phyloP scores from a whole-genome alignment of 2,329 filamentous ascomycete genomes.

The Bipolaris gigantea region DNA sequence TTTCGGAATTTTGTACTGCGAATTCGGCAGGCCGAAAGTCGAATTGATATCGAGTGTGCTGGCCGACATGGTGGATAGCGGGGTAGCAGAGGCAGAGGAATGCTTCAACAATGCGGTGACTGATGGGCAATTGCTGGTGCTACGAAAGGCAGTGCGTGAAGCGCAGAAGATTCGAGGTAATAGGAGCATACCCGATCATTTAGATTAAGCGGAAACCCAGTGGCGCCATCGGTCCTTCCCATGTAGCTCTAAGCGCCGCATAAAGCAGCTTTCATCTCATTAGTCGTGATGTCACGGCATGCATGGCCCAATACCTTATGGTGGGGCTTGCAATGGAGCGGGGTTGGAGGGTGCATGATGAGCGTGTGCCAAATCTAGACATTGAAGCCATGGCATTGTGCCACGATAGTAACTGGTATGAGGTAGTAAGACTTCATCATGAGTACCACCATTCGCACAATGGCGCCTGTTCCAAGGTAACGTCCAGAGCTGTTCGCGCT shows the following conservation, averaged over 20 bases:
- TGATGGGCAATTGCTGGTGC: not conserved
- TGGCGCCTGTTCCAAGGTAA: not conserved
- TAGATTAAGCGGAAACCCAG: not conserved
- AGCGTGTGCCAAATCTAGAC: not conserved
- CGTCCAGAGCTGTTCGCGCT: constrained; percentile 3
- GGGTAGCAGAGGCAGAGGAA: constrained; percentile 10
- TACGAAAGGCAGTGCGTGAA: constrained; percentile 4
- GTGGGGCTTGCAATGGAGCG: constrained; percentile 7
- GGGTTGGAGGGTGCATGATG: not conserved
- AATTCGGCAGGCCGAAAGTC: constrained; percentile 55
- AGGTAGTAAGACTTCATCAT: not conserved
- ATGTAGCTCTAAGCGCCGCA: constrained; percentile 3
- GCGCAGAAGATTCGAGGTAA: constrained; percentile 4
- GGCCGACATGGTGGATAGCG: constrained; percentile 19
- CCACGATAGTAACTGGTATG: not conserved
- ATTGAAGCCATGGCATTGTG: not conserved
- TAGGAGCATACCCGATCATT: constrained; percentile 13
- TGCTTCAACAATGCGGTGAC: constrained; percentile 10
- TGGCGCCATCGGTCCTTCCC: not conserved
- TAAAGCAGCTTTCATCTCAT: constrained; percentile 4
- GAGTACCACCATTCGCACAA: not conserved
- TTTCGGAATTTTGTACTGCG: constrained; percentile 59
- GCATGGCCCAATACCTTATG: constrained; percentile 2
- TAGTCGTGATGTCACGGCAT: constrained; percentile 25
- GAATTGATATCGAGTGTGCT: constrained; percentile 49